These are phyloP conservation scores for Talaromyces pinophilus DNA, from an alignment of 2,329 filamentous ascomycete genomes.

Conservation along the genomic window DNA sequence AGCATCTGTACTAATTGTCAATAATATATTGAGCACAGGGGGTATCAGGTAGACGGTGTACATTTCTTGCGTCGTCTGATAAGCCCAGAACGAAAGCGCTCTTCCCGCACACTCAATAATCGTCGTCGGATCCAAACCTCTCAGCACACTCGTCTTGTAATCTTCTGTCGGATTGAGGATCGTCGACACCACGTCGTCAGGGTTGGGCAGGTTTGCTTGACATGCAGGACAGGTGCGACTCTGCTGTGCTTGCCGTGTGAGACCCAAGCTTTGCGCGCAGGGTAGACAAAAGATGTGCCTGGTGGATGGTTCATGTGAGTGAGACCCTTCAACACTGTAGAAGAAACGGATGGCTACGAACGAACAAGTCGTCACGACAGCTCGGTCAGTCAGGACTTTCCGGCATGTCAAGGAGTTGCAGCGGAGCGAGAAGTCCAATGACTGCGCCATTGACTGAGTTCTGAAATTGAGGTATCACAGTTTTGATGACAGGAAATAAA, in stretches of 20 bases:
- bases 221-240: constrained; percentile 74
- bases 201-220: constrained; percentile 64
- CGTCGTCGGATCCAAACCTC: constrained; percentile 74
- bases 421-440: constrained; percentile 72
- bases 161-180: constrained; percentile 79
- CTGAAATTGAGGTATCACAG: not conserved
- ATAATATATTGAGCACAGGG: not conserved
- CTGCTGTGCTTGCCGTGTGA: constrained; percentile 58
- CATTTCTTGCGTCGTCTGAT: constrained; percentile 78
- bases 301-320: constrained; percentile 23
- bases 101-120: constrained; percentile 66
- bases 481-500: not conserved
- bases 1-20: constrained; percentile 55
- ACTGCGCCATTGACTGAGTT: constrained; percentile 24
- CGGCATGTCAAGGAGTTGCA: constrained; percentile 84
- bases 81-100: constrained; percentile 40
- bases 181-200: constrained; percentile 72
- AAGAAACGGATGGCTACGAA: constrained; percentile 39
- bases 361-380: constrained; percentile 89
- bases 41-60: constrained; percentile 37
- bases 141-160: constrained; percentile 83
- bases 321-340: not conserved
- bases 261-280: constrained; percentile 67
- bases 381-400: constrained; percentile 65
- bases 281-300: constrained; percentile 84